Evolutionary conservation across 2,329 filamentous ascomycete genomes (phyloP).

Genomic region (Phialophora tarda): DNA sequence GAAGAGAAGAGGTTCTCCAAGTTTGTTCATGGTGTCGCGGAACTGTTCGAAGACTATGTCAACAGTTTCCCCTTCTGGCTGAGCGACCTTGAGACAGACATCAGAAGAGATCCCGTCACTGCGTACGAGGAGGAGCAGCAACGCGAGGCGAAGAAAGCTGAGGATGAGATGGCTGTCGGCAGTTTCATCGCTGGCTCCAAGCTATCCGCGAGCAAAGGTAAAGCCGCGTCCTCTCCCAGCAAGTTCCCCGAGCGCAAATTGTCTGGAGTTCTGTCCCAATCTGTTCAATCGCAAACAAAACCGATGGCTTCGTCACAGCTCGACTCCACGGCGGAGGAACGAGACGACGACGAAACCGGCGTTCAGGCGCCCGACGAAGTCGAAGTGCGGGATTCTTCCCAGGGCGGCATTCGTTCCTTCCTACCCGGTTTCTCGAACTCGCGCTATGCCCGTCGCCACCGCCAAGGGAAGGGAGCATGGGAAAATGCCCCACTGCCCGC

Average conservation of each 20-base stretch:
- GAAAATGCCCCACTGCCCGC: conserved; percentile 70
- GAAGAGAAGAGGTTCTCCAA: conserved; percentile 91
- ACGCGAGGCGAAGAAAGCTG: conserved; percentile 76
- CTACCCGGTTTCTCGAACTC: conserved; percentile 83
- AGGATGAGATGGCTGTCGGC: conserved; percentile 87
- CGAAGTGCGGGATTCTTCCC: conserved; percentile 50
- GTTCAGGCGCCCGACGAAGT: conserved; percentile 42
- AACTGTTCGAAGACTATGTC: conserved; percentile 92
- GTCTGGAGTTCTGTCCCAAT: conserved; percentile 38
- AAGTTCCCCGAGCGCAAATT: conserved; percentile 34
- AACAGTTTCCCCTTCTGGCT: conserved; percentile 98
- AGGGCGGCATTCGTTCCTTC: conserved; percentile 68
- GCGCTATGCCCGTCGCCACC: conserved; percentile 68
- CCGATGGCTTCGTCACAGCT: conserved; percentile 25
- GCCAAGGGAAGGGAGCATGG: conserved; percentile 41
- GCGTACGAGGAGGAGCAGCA: conserved; percentile 93
- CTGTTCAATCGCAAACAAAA: conserved; percentile 34
- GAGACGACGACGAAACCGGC: conserved; percentile 58
- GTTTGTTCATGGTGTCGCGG: conserved; percentile 90
- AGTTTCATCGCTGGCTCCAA: conserved; percentile 72
- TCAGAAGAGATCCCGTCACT: conserved; percentile 86
- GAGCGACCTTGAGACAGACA: conserved; percentile 87
- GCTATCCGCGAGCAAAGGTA: conserved; percentile 35
- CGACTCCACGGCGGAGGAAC: conserved; percentile 48
- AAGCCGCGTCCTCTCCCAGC: conserved; percentile 33